Evolutionary conservation across 73 alveolate genomes (phyloP), one percentile per base, ranked within the genome.

Genomic region (Breviolum minutum): DNA sequence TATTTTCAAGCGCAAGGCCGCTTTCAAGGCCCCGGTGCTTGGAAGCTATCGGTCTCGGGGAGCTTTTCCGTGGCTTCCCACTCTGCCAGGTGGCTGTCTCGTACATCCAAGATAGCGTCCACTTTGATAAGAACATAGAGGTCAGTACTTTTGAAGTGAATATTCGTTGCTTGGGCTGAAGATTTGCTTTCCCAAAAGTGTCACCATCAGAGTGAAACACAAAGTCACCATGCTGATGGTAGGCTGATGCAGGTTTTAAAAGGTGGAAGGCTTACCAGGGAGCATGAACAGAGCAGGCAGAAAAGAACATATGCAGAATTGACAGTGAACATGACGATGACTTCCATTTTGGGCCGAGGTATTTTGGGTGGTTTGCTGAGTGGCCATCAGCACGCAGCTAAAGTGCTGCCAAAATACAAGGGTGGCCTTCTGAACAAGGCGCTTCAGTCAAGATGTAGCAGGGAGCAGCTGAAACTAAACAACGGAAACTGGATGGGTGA

Each of bases 91-190:
- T 63, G 61, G 99, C 93, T 3, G 84, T 76, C 9, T 76, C 99
- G 17, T 32, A 76, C 93, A 94, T 77, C 61, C 83, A 63, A 27
- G 99, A 94, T 22, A 94, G 71, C 27, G 93, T 77, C 32, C 91
- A 76, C 87, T 94, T 76, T 84, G 85, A 32, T 30, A 76, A 80
- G 32, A 93, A 94, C 29, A 14, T 94, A 6, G 99, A 94, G 24
- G 99, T 94, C 94, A 77, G 94, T 40, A 94, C 99, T 61, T 94
- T 94, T 22, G 99, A 94, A 81, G 87, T 94, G 73, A 94, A 94
- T 84, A 94, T 94, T 63, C 99, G 99, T 29, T 6, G 40, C 96
- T 89, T 68, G 96, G 87, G 40, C 7, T 71, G 20, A 29, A 12
- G 24, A 26, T 29, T 8, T 29, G 29, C 24, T 71, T 71, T 12